A percentile compares a stretch with the other conserved stretches of the same genome.
These are phyloP conservation scores for Phytophthora agathidicida DNA, from an alignment of 352 stramenopile species.

Conservation along the genomic window DNA sequence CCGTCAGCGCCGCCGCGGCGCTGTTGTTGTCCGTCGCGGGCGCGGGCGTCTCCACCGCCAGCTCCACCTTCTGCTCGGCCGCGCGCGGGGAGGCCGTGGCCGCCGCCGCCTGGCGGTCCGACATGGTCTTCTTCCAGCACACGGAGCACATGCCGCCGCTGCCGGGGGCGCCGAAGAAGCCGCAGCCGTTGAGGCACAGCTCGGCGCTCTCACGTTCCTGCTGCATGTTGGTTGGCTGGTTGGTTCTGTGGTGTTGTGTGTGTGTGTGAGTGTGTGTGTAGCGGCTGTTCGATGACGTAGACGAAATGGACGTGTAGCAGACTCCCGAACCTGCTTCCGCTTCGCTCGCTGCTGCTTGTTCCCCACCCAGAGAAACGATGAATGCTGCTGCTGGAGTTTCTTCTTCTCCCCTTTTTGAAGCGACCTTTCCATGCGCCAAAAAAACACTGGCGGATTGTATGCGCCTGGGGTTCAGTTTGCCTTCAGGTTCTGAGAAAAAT, in stretches of 20 bases:
- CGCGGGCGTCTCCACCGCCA: slow-evolving; percentile 1
- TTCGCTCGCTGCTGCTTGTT: slow-evolving; percentile 36
- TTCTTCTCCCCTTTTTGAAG: slow-evolving; percentile 22
- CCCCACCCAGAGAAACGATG: slow-evolving; percentile 68
- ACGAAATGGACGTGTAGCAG: too few relatives aligned
- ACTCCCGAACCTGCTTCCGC: neutral
- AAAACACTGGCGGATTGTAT: slow-evolving; percentile 5
- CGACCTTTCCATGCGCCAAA: slow-evolving; percentile 27
- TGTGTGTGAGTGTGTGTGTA: neutral
- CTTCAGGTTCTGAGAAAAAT: slow-evolving; percentile 25
- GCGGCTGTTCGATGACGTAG: too few relatives aligned
- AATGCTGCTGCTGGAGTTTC: slow-evolving; percentile 36
- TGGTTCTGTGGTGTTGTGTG: slow-evolving; percentile 1
- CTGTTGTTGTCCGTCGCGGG: slow-evolving; percentile 23
- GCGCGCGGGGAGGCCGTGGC: slow-evolving; percentile 13
- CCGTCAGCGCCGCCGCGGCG: slow-evolving; percentile 12
- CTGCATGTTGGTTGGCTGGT: slow-evolving; percentile 81
- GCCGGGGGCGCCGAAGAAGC: slow-evolving; percentile 76
- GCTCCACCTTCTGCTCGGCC: slow-evolving; percentile 35
- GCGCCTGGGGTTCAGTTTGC: slow-evolving; percentile 8
- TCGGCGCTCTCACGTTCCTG: slow-evolving; percentile 81
- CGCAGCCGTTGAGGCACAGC: slow-evolving; percentile 76
- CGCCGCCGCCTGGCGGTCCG: slow-evolving; percentile 63
- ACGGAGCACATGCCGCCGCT: slow-evolving; percentile 85
- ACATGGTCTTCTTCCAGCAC: slow-evolving; percentile 89